A percentile compares a stretch with the other conserved stretches of the same genome.
phyloP scores from a whole-genome alignment of 306 rosid species.

The Prunus dulcis region DNA sequence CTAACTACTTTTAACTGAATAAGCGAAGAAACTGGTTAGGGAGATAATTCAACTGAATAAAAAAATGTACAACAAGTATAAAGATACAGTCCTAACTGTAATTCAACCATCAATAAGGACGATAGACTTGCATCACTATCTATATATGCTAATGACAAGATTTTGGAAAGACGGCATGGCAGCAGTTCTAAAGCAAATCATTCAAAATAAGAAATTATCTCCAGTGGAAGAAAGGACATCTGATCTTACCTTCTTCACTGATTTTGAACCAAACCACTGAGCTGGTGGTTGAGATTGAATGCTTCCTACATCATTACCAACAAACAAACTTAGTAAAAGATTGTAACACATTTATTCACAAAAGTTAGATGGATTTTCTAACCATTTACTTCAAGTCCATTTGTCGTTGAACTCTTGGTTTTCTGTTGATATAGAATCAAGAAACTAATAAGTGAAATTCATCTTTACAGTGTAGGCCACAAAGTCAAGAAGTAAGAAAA shows the following conservation, averaged over 20 bases:
- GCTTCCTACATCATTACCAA: conserved; percentile 30
- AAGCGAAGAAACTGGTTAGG: not conserved
- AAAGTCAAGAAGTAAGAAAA: conserved; percentile 7
- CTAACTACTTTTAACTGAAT: not conserved
- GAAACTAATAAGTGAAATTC: conserved; percentile 10
- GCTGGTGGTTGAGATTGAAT: conserved; percentile 42
- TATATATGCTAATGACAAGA: not conserved
- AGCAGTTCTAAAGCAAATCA: not conserved
- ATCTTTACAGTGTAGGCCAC: not conserved
- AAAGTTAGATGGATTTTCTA: conserved; percentile 14
- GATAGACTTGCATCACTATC: not conserved
- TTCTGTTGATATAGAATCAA: conserved; percentile 38
- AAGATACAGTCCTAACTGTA: not conserved
- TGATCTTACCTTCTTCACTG: conserved; percentile 56
- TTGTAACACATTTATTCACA: conserved; percentile 10
- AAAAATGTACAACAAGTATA: not conserved
- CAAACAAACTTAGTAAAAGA: conserved; percentile 14
- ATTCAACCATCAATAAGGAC: not conserved
- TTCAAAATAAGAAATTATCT: not conserved
- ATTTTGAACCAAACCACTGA: conserved; percentile 57
- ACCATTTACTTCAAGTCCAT: conserved; percentile 50
- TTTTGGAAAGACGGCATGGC: not conserved
- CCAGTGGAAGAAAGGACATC: not conserved
- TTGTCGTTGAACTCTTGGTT: conserved; percentile 37
- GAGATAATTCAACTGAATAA: not conserved